Conservation (phyloP, 2,329 filamentous ascomycete species). For the Myriosclerotinia curreyana region DNA sequence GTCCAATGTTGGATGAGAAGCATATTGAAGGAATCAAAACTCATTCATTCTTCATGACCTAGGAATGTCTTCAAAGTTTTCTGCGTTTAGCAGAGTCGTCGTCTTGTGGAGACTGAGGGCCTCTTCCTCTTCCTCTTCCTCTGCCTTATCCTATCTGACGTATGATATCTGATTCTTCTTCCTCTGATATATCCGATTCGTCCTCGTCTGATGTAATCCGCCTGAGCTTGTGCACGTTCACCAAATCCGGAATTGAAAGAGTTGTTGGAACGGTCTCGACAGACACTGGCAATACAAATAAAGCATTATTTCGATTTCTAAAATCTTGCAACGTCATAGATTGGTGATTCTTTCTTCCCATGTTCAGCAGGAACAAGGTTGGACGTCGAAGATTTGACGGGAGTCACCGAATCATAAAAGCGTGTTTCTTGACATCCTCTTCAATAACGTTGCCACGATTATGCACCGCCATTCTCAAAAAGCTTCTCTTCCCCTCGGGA, state of each 20-base stretch:
- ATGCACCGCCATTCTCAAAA: not conserved
- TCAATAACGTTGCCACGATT: not conserved
- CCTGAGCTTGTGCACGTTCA: too few species aligned
- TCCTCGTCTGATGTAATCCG: rapidly evolving
- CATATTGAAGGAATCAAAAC: not conserved
- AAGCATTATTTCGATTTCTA: too few species aligned
- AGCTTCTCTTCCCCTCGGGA: not conserved
- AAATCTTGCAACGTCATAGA: too few species aligned
- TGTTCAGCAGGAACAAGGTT: not conserved
- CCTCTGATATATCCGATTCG: not conserved
- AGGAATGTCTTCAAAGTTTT: not conserved
- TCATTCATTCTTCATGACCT: not conserved
- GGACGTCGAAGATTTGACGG: not conserved
- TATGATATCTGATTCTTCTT: too few species aligned
- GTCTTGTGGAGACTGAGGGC: not conserved
- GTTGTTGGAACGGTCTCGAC: too few species aligned
- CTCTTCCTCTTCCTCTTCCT: not conserved
- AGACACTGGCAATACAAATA: too few species aligned
- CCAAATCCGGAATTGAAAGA: too few species aligned
- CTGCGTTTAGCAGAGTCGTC: not conserved
- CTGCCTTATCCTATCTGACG: not conserved
- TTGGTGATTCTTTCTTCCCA: not conserved
- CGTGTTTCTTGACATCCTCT: not conserved
- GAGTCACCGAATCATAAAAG: not conserved
- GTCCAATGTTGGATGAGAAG: not conserved